Base-by-base conservation (phyloP, 345 rosid genomes). In the Salix arbutifolia region DNA sequence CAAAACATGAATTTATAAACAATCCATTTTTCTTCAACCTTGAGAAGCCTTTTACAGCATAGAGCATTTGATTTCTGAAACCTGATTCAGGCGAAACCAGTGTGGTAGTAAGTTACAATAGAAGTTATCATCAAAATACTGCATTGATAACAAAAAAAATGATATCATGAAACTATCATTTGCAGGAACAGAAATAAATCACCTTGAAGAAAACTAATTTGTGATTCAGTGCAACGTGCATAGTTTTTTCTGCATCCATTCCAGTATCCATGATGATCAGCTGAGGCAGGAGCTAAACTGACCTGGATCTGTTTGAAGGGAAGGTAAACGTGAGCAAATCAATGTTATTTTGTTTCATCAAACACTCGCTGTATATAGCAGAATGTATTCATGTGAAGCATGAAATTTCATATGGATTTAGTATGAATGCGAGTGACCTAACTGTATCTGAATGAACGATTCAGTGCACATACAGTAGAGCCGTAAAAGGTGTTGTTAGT, bases 261-360 rank as follows among this genome's bases (percentile, higher is more conserved):
- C 99, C 99, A 95, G 64, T 81, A 83, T 62, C 99, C 99, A 73
- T 85, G 86, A 28, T 93, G 98, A 87, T 95, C 99, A 0, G 98
- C 97, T 4, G 94, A 74, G 60, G 89, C 84, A 71, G 99, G 98
- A 83, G 98, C 98, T 74, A 93, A 83, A 83, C 99, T 95, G 70
- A 90, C 87, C 80, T 91, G 96, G 74, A 95, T 89, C 99, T 93
- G 90, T 46, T 44, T 12, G 16, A 44, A 44, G 48, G 48, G 16
- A 44, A 12, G 0, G 48, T 10, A 44, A 44, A 12, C 16, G 17
- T 13, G 16, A 44, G 13, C 5, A 46, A 46, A 46, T 13, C 4
- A 13, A 13, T 46, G 50, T 13, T 46, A 3, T 46, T 46, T 46
- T 46, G 16, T 46, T 16, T 46, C 50, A 46, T 46, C 50, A 46